Evolutionary conservation across 345 rosid species (phyloP).

Genomic region (Barbarea vulgaris): DNA sequence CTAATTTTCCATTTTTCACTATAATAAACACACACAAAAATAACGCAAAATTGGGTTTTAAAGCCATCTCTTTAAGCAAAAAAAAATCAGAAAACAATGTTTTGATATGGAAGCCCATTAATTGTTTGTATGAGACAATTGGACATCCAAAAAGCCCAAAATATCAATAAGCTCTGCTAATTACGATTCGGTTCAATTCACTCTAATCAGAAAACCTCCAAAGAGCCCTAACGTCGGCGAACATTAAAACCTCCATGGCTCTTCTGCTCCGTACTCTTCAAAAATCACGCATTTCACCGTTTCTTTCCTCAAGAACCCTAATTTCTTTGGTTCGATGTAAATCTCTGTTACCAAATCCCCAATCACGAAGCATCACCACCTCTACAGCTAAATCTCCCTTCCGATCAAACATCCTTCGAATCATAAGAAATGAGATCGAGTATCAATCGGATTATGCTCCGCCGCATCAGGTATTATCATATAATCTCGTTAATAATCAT

Average conservation of each 20-base stretch:
- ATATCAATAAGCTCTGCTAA: neutral
- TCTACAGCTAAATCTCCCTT: constrained; percentile 48
- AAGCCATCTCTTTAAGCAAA: neutral
- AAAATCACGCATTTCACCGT: constrained; percentile 20
- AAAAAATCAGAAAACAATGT: neutral
- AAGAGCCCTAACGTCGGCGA: constrained; percentile 35
- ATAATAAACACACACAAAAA: too few species aligned
- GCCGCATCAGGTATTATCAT: constrained; percentile 53
- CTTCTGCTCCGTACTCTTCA: constrained; percentile 31
- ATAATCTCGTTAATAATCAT: neutral
- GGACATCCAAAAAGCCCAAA: constrained; percentile 10
- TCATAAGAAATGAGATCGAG: constrained; percentile 59
- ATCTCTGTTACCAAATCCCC: constrained; percentile 8
- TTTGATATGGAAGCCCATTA: neutral
- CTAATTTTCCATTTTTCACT: too few species aligned
- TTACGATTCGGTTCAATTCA: neutral
- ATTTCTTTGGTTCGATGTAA: constrained; percentile 8
- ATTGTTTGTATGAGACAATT: neutral
- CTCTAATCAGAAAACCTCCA: constrained; percentile 17
- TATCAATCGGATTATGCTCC: constrained; percentile 66
- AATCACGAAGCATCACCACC: constrained; percentile 24
- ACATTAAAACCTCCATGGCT: constrained; percentile 37
- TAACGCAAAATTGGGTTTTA: too few species aligned
- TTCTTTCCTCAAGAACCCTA: constrained; percentile 30
- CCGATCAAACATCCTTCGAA: constrained; percentile 67